Conservation (phyloP, 805 yeast species). For the Sporopachydermia quercuum region DNA sequence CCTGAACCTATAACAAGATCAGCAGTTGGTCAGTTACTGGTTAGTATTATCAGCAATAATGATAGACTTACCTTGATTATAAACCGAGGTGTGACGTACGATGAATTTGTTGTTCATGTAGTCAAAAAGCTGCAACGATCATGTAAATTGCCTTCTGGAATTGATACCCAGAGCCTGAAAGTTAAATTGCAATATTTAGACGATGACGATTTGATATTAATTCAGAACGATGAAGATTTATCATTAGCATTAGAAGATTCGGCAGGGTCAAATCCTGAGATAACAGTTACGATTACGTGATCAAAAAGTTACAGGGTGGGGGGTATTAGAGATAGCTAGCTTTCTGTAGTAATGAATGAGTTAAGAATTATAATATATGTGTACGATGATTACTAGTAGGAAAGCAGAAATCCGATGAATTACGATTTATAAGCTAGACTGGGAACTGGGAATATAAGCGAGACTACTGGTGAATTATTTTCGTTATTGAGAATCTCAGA, state of each 20-base stretch:
- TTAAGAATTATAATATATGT: constrained; percentile 34
- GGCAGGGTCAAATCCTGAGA: constrained; percentile 16
- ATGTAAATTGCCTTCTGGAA: constrained; percentile 2
- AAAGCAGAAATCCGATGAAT: no score
- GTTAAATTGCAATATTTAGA: constrained; percentile 19
- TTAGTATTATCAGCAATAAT: background rate
- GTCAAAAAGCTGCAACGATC: background rate
- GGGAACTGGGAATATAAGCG: no score
- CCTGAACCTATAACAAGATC: constrained; percentile 13
- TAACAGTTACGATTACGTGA: constrained; percentile 6
- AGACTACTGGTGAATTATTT: no score
- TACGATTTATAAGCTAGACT: no score
- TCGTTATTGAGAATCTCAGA: no score
- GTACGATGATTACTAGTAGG: no score
- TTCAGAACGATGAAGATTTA: constrained; percentile 1
- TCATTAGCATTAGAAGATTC: background rate
- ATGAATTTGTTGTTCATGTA: background rate
- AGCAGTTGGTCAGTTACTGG: background rate
- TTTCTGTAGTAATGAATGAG: constrained; percentile 55
- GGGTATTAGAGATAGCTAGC: no score
- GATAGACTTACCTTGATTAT: background rate
- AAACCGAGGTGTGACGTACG: background rate
- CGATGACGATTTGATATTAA: constrained; percentile 12
- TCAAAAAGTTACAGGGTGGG: constrained; percentile 9
- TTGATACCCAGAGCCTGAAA: constrained; percentile 13